phyloP scores from a whole-genome alignment of 2,329 filamentous ascomycete species.

The Sporothrix pallida region DNA sequence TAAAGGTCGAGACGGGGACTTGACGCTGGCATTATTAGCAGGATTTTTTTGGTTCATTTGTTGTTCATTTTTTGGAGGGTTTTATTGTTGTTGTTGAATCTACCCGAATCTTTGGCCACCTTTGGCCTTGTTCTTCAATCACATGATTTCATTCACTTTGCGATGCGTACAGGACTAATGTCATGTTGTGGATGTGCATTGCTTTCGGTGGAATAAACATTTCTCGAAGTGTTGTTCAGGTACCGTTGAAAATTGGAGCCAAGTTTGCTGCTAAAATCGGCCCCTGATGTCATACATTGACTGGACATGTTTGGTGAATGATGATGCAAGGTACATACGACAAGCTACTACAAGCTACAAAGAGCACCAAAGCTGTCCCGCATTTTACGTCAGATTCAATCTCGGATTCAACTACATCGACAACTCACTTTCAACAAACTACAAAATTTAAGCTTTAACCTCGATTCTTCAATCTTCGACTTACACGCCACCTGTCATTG shows the following conservation, averaged over 20 bases:
- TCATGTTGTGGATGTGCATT: too few species aligned
- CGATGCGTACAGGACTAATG: neutral
- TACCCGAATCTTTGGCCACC: too few species aligned
- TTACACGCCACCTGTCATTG: neutral
- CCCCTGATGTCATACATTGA: conserved; percentile 25
- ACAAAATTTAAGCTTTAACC: neutral
- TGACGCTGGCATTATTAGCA: too few species aligned
- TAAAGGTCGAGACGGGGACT: too few species aligned
- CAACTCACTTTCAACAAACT: neutral
- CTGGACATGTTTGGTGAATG: neutral
- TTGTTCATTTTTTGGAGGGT: too few species aligned
- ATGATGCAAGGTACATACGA: neutral
- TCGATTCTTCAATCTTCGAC: neutral
- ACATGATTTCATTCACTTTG: too few species aligned
- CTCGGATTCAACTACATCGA: neutral
- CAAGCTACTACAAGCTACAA: neutral
- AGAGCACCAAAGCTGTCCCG: neutral
- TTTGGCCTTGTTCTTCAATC: too few species aligned
- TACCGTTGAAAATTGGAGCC: neutral
- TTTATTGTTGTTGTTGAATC: too few species aligned
- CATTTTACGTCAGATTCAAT: conserved; percentile 6
- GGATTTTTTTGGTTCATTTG: too few species aligned
- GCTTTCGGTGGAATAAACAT: too few species aligned
- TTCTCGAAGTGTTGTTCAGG: neutral
- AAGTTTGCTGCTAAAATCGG: neutral